Conservation (phyloP, 306 rosid genomes). For the Cucumis hystrix region DNA sequence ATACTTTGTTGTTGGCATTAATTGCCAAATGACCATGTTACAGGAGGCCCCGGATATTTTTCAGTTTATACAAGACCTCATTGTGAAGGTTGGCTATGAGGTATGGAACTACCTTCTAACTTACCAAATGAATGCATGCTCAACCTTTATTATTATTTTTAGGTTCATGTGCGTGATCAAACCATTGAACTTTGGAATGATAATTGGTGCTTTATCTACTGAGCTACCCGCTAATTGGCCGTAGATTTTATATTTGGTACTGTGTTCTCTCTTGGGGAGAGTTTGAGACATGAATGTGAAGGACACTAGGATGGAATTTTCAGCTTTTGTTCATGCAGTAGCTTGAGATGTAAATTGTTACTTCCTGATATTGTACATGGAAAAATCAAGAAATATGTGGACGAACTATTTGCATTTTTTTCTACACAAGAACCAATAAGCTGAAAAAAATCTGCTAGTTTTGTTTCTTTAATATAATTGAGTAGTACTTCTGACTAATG, state of each 20-base stretch:
- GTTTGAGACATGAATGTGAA: not conserved
- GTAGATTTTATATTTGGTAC: not conserved
- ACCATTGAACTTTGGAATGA: not conserved
- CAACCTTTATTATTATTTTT: not conserved
- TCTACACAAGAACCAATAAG: not conserved
- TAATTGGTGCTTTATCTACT: not conserved
- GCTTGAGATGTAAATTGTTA: not conserved
- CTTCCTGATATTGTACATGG: not conserved
- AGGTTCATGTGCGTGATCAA: not conserved
- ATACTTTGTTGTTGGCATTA: not conserved
- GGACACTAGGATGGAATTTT: not conserved
- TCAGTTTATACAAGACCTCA: constrained; percentile 47
- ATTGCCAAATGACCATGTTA: constrained; percentile 17
- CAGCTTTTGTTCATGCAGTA: not conserved
- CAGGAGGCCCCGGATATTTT: constrained; percentile 72
- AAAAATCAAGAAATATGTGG: not conserved
- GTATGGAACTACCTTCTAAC: constrained; percentile 43
- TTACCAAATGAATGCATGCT: constrained; percentile 3
- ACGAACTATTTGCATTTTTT: not conserved
- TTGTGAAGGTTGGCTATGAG: constrained; percentile 60
- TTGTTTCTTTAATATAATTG: not conserved
- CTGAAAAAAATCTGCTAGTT: not conserved
- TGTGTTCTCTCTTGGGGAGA: not conserved
- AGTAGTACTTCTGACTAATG: not conserved
- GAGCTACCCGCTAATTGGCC: not conserved